Conservation (phyloP, 345 rosid species). For the Microcos paniculata region DNA sequence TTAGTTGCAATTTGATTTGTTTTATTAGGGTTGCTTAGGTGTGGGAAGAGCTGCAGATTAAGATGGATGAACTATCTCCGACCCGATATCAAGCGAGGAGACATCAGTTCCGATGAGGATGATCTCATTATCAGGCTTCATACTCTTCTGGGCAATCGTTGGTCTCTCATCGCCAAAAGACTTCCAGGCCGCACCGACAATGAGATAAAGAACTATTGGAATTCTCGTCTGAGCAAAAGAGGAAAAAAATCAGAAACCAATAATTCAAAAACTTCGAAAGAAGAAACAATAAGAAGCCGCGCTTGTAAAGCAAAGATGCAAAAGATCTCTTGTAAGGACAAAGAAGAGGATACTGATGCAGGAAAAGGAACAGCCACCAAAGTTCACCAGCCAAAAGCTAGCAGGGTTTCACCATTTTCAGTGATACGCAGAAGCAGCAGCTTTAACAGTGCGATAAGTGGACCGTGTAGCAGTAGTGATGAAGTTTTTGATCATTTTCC, state of each 20-base stretch:
- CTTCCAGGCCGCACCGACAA: constrained; percentile 52
- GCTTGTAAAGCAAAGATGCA: neutral
- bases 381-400: constrained; percentile 35
- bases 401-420: constrained; percentile 20
- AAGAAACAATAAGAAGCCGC: too few species aligned
- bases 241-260: neutral
- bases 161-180: constrained; percentile 31
- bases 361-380: constrained; percentile 10
- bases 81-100: constrained; percentile 48
- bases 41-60: constrained; percentile 57
- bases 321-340: neutral
- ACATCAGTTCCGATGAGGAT: constrained; percentile 50
- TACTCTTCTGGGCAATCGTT: constrained; percentile 47
- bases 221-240: constrained; percentile 39
- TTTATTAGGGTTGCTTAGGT: constrained; percentile 31
- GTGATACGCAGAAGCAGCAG: neutral
- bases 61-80: constrained; percentile 56
- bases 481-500: neutral
- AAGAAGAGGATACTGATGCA: neutral
- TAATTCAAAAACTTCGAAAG: neutral
- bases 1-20: neutral
- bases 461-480: neutral
- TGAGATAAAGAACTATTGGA: constrained; percentile 56
- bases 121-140: constrained; percentile 49
- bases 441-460: neutral